phyloP scores from a whole-genome alignment of 108 stramenopile species.

The Skeletonema grethae region DNA sequence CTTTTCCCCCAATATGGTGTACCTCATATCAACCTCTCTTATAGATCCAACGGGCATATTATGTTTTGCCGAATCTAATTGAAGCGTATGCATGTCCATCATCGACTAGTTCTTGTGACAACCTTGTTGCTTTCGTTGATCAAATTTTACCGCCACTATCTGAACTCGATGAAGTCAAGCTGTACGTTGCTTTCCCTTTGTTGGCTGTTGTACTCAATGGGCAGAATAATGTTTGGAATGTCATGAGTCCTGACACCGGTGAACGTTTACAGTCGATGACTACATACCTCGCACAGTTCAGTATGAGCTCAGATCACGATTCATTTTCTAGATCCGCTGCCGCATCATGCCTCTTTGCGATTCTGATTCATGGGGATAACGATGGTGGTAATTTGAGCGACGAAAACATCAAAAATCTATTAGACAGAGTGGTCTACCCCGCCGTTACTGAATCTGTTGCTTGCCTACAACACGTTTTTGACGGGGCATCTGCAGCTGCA shows the following conservation, averaged over 20 bases:
- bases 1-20: not conserved
- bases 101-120: conserved; percentile 15
- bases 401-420: conserved; percentile 6
- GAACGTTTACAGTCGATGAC: conserved; percentile 27
- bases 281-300: conserved; percentile 35
- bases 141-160: conserved; percentile 73
- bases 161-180: conserved; percentile 46
- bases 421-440: conserved; percentile 16
- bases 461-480: not conserved
- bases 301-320: conserved; percentile 42
- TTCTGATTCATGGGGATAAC: conserved; percentile 25
- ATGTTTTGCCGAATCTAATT: conserved; percentile 37
- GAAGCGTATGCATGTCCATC: conserved; percentile 40
- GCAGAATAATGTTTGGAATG: conserved; percentile 13
- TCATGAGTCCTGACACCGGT: conserved; percentile 4
- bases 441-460: conserved; percentile 20
- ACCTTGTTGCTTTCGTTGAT: conserved; percentile 36
- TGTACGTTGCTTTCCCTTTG: conserved; percentile 62
- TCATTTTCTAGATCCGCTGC: conserved; percentile 54
- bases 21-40: not conserved
- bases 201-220: conserved; percentile 52
- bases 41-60: conserved; percentile 36
- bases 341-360: conserved; percentile 56
- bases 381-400: not conserved
- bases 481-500: not conserved